Evolutionary conservation across 23 red algal species (phyloP).

Genomic region (Agarophyton chilense): DNA sequence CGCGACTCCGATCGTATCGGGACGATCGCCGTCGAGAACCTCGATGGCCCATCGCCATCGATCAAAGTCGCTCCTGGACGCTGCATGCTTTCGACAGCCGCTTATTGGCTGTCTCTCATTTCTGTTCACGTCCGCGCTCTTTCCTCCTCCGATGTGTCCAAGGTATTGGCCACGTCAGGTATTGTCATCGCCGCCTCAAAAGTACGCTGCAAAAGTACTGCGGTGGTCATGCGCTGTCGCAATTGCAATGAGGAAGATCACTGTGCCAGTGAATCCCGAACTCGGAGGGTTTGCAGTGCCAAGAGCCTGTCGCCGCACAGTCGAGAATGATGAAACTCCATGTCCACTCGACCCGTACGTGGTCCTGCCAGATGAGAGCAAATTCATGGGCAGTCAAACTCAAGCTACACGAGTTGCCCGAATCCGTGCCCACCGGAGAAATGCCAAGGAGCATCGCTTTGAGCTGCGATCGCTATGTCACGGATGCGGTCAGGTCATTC

Average conservation of each 20-base stretch:
- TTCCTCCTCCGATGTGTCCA: constrained; percentile 74
- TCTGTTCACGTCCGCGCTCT: constrained; percentile 82
- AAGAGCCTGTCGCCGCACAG: constrained; percentile 68
- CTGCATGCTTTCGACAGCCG: too few species aligned
- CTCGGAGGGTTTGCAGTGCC: constrained; percentile 88
- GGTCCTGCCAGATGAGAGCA: constrained; percentile 85
- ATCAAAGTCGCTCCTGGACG: too few species aligned
- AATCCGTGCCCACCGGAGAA: constrained; percentile 97
- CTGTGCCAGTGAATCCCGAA: constrained; percentile 78
- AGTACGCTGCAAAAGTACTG: constrained; percentile 79
- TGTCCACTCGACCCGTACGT: constrained; percentile 96
- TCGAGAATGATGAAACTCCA: constrained; percentile 56
- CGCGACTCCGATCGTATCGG: too few species aligned
- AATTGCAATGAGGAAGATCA: constrained; percentile 86
- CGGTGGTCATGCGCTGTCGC: constrained; percentile 78
- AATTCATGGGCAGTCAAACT: constrained; percentile 91
- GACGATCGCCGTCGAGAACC: too few species aligned
- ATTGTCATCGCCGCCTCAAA: constrained; percentile 94
- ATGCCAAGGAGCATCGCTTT: constrained; percentile 89
- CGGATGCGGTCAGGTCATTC: constrained; percentile 75
- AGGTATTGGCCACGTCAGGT: constrained; percentile 77
- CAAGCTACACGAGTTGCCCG: constrained; percentile 99
- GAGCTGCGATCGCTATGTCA: constrained; percentile 80
- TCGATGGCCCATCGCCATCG: too few species aligned
- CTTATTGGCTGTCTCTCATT: too few species aligned